A percentile compares a stretch with the other conserved stretches of the same genome.
Evolutionary conservation across 495 filamentous ascomycete species (phyloP).

Genomic region (Peziza echinospora): DNA sequence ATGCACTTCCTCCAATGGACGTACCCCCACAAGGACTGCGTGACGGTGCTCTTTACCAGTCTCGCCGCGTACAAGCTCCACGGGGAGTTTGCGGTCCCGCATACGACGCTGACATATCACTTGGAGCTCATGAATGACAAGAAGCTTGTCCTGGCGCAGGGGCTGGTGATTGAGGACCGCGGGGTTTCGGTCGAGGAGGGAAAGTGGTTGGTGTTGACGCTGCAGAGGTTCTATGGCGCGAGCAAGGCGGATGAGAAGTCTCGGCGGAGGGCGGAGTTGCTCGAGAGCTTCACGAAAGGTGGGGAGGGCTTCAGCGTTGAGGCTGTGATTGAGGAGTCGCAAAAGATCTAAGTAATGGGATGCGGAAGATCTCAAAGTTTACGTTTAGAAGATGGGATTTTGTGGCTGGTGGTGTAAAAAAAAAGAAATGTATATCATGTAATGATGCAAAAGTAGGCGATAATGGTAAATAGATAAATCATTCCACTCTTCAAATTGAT

Average conservation of each 20-base stretch:
- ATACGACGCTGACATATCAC: constrained; percentile 85
- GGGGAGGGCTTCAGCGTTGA: constrained; percentile 64
- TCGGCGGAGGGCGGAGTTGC: constrained; percentile 31
- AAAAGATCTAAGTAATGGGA: constrained; percentile 41
- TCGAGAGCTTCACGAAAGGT: constrained; percentile 63
- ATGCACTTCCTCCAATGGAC: constrained; percentile 69
- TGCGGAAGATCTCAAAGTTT: too few species aligned
- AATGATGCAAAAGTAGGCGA: too few species aligned
- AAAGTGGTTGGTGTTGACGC: constrained; percentile 70
- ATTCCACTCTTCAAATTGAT: too few species aligned
- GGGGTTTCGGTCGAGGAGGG: constrained; percentile 64
- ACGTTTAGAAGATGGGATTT: too few species aligned
- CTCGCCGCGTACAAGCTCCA: constrained; percentile 79
- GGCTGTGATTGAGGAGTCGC: constrained; percentile 62
- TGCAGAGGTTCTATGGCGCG: constrained; percentile 84
- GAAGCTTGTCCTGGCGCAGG: constrained; percentile 65
- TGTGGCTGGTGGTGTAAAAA: too few species aligned
- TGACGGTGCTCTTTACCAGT: constrained; percentile 78
- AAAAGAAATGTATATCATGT: too few species aligned
- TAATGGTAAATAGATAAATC: too few species aligned
- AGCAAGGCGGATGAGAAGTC: constrained; percentile 29
- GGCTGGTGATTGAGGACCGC: constrained; percentile 48
- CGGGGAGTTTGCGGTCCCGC: constrained; percentile 70
- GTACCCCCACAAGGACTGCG: constrained; percentile 38
- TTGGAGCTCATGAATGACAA: constrained; percentile 49